Evolutionary conservation across 129 eudicot species (phyloP).

Genomic region (Flaveria trinervia): DNA sequence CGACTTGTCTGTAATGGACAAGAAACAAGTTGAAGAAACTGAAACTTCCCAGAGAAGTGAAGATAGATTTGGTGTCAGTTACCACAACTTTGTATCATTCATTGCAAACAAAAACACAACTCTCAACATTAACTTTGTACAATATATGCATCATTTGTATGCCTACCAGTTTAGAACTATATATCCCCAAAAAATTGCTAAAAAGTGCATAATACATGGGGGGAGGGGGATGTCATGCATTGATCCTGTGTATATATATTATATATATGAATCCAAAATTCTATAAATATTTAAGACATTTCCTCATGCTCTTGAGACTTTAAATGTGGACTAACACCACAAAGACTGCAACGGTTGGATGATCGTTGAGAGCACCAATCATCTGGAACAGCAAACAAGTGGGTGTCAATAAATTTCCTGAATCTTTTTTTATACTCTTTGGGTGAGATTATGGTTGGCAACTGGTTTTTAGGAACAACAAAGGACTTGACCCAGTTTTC

Average conservation of each 20-base stretch:
- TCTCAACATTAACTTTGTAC: constrained; percentile 28
- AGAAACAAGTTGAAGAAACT: neutral
- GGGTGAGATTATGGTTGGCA: constrained; percentile 79
- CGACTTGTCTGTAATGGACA: neutral
- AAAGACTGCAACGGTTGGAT: constrained; percentile 46
- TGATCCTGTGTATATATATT: constrained; percentile 7
- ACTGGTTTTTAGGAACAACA: constrained; percentile 68
- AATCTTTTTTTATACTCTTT: constrained; percentile 73
- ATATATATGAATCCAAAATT: constrained; percentile 31
- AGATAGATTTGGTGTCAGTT: neutral
- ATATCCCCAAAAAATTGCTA: constrained; percentile 47
- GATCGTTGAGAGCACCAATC: constrained; percentile 71
- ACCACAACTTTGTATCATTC: constrained; percentile 28
- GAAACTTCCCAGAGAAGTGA: neutral
- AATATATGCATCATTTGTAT: constrained; percentile 24
- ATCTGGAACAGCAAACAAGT: constrained; percentile 70
- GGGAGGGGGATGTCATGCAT: constrained; percentile 15
- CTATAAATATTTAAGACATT: constrained; percentile 13
- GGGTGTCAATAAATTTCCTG: constrained; percentile 65
- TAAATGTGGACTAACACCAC: constrained; percentile 32
- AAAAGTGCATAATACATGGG: constrained; percentile 48
- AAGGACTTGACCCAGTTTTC: constrained; percentile 88
- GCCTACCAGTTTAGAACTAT: constrained; percentile 20
- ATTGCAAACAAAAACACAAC: constrained; percentile 37
- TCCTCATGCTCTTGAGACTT: constrained; percentile 27